Evolutionary conservation across 352 stramenopile species (phyloP).

Genomic region (Phytophthora chlamydospora): DNA sequence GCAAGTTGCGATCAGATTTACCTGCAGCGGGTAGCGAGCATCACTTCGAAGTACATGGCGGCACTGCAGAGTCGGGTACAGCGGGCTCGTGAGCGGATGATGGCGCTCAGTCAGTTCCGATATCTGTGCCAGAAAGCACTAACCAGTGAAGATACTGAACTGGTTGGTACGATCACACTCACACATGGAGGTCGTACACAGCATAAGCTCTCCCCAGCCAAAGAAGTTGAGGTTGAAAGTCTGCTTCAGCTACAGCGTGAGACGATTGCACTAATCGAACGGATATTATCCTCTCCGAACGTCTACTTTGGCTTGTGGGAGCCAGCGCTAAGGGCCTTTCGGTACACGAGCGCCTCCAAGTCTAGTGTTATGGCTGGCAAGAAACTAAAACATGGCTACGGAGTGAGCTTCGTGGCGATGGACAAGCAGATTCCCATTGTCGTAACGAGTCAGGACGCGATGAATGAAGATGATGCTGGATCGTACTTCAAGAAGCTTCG

Average conservation of each 20-base stretch:
- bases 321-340: slow-evolving; percentile 46
- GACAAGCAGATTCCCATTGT: slow-evolving; percentile 50
- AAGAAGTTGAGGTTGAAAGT: slow-evolving; percentile 57
- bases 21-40: slow-evolving; percentile 45
- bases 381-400: slow-evolving; percentile 55
- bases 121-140: slow-evolving; percentile 36
- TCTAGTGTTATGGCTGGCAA: slow-evolving; percentile 69
- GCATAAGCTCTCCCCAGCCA: slow-evolving; percentile 26
- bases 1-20: slow-evolving; percentile 57
- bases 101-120: slow-evolving; percentile 35
- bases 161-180: background rate
- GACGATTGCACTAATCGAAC: slow-evolving; percentile 43
- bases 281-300: slow-evolving; percentile 39
- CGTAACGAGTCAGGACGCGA: slow-evolving; percentile 31
- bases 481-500: slow-evolving; percentile 34
- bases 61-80: slow-evolving; percentile 45
- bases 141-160: background rate
- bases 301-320: slow-evolving; percentile 76
- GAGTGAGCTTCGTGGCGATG: slow-evolving; percentile 62
- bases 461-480: slow-evolving; percentile 1
- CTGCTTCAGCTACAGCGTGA: slow-evolving; percentile 40
- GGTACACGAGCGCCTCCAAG: slow-evolving; percentile 59
- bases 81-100: slow-evolving; percentile 44
- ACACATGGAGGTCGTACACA: slow-evolving; percentile 8
- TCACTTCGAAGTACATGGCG: slow-evolving; percentile 41